Conservation (phyloP, 2,329 filamentous ascomycete species). For the Trichoderma pleuroti region DNA sequence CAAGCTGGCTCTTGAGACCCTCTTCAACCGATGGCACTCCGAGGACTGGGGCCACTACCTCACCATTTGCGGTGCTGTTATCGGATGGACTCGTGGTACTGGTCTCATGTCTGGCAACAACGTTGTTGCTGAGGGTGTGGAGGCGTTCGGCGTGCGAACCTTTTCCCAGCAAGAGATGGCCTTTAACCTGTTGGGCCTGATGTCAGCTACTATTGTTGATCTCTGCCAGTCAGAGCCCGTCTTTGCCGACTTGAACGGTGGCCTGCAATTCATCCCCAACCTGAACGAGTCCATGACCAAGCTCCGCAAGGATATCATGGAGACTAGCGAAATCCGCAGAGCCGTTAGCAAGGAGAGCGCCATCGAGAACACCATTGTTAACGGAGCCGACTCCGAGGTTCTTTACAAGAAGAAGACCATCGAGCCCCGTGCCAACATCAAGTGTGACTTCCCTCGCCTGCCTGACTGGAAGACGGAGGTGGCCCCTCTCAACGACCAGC, state of each 20-base stretch:
- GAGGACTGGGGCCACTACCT: slow-evolving; percentile 98
- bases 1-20: slow-evolving; percentile 91
- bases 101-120: slow-evolving; percentile 98
- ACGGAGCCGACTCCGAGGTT: slow-evolving; percentile 86
- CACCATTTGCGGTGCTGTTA: slow-evolving; percentile 96
- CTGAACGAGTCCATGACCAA: slow-evolving; percentile 91
- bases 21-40: slow-evolving; percentile 98
- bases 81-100: slow-evolving; percentile 98
- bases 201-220: slow-evolving; percentile 91
- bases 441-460: slow-evolving; percentile 88
- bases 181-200: slow-evolving; percentile 93
- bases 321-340: slow-evolving; percentile 88
- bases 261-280: slow-evolving; percentile 94
- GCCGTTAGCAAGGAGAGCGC: slow-evolving; percentile 94
- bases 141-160: slow-evolving; percentile 93
- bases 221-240: slow-evolving; percentile 94
- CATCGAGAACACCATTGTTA: slow-evolving; percentile 95
- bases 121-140: slow-evolving; percentile 92
- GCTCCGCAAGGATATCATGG: slow-evolving; percentile 89
- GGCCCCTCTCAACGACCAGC: slow-evolving; percentile 78
- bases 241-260: slow-evolving; percentile 95
- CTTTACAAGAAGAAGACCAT: slow-evolving; percentile 94
- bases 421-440: slow-evolving; percentile 94
- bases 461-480: slow-evolving; percentile 91
- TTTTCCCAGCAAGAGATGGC: slow-evolving; percentile 99